Conservation (phyloP, 768 basidiomycete genomes). For the Xerocomus potaroensis region DNA sequence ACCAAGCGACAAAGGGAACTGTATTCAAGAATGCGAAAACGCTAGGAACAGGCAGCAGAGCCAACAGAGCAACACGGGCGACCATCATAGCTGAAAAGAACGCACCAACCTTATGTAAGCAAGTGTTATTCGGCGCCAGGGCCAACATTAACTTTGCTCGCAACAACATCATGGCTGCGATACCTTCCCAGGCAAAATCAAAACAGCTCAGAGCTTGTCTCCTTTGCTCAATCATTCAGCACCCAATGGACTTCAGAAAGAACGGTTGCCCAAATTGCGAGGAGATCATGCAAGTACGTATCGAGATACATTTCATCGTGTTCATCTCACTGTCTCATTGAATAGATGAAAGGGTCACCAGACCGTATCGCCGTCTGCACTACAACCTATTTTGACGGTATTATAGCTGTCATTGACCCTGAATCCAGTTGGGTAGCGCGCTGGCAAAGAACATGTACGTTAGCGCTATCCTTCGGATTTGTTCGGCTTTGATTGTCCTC, state of each 20-base stretch:
- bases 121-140: too few relatives aligned
- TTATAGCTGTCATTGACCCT: slow-evolving; percentile 82
- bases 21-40: slow-evolving; percentile 60
- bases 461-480: neutral
- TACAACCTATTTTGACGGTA: slow-evolving; percentile 88
- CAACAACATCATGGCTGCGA: slow-evolving; percentile 32
- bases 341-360: slow-evolving; percentile 80
- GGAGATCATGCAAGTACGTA: slow-evolving; percentile 81
- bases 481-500: slow-evolving; percentile 2
- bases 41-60: slow-evolving; percentile 38
- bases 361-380: slow-evolving; percentile 87
- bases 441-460: slow-evolving; percentile 91
- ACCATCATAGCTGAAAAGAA: slow-evolving; percentile 34
- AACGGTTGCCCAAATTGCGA: slow-evolving; percentile 97
- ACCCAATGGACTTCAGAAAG: slow-evolving; percentile 76
- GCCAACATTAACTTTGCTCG: too few relatives aligned
- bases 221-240: slow-evolving; percentile 87
- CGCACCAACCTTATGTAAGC: slow-evolving; percentile 17
- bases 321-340: neutral
- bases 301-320: neutral
- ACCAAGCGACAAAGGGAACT: slow-evolving; percentile 66
- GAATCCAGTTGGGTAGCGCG: slow-evolving; percentile 92
- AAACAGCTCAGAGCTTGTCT: slow-evolving; percentile 87
- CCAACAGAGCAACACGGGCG: slow-evolving; percentile 38
- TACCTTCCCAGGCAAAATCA: slow-evolving; percentile 59